Evolutionary conservation across 768 basidiomycete species (phyloP).

Genomic region (Suillus lakei): DNA sequence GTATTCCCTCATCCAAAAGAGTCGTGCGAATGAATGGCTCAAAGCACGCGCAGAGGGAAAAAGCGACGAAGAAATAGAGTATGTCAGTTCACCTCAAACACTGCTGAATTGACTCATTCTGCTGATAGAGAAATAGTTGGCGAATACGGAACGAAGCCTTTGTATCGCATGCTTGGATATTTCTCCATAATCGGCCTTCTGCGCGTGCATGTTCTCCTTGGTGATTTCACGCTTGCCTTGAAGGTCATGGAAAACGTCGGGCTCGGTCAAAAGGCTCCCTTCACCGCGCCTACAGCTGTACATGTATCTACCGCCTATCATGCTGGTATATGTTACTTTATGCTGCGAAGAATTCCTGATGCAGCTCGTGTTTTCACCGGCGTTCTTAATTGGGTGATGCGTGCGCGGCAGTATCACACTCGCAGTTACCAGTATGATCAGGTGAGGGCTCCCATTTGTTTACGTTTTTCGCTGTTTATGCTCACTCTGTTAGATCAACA

Average conservation of each 20-base stretch:
- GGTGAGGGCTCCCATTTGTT: conserved; percentile 42
- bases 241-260: conserved; percentile 96
- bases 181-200: conserved; percentile 96
- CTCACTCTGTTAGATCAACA: conserved; percentile 78
- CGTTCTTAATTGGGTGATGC: conserved; percentile 92
- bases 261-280: conserved; percentile 90
- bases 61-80: conserved; percentile 84
- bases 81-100: conserved; percentile 33
- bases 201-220: conserved; percentile 93
- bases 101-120: conserved; percentile 8
- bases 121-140: conserved; percentile 77
- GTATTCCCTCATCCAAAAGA: conserved; percentile 98
- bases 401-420: conserved; percentile 97
- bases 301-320: conserved; percentile 96
- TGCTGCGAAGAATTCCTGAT: conserved; percentile 92
- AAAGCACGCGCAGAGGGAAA: conserved; percentile 81
- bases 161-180: conserved; percentile 96
- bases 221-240: conserved; percentile 93
- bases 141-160: conserved; percentile 87
- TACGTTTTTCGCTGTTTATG: not conserved
- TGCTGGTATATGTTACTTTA: conserved; percentile 96
- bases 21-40: conserved; percentile 92
- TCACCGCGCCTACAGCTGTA: conserved; percentile 94
- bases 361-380: conserved; percentile 93
- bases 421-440: conserved; percentile 96